phyloP scores from a whole-genome alignment of 805 yeast species.

The Wickerhamiella cacticola region DNA sequence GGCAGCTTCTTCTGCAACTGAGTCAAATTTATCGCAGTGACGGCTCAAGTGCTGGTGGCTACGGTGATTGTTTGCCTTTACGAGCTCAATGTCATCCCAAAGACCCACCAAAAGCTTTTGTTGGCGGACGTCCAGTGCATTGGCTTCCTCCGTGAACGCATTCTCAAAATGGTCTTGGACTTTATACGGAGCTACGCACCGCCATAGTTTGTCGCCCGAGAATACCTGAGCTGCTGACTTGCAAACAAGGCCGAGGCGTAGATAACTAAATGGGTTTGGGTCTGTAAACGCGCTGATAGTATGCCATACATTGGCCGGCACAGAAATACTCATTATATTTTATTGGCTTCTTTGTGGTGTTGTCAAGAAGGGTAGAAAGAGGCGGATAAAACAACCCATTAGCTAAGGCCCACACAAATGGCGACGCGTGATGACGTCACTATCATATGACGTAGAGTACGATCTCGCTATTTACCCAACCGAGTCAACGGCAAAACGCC shows the following conservation, averaged over 20 bases:
- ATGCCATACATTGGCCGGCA: constrained; percentile 8
- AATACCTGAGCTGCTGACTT: constrained; percentile 7
- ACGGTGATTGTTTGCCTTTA: background rate
- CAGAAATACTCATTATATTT: background rate
- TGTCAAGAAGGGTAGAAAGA: background rate
- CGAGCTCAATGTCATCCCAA: constrained; percentile 9
- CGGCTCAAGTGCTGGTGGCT: constrained; percentile 4
- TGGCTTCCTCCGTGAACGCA: constrained; percentile 8
- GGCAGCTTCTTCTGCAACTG: constrained; percentile 6
- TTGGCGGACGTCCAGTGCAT: background rate
- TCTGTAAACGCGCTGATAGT: constrained; percentile 7
- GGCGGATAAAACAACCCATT: background rate
- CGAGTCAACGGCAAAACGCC: no score
- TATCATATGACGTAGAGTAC: background rate
- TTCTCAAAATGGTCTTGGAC: background rate
- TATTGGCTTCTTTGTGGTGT: background rate
- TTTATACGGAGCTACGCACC: constrained; percentile 4
- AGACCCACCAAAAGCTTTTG: constrained; percentile 5
- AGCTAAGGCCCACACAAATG: background rate
- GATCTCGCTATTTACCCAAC: no score
- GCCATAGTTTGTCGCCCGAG: constrained; percentile 6
- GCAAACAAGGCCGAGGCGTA: constrained; percentile 7
- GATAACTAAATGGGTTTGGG: constrained; percentile 7
- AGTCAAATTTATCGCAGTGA: constrained; percentile 9
- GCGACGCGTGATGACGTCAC: background rate